Conservation (phyloP, 345 rosid genomes). For the Rhizophora mangle region DNA sequence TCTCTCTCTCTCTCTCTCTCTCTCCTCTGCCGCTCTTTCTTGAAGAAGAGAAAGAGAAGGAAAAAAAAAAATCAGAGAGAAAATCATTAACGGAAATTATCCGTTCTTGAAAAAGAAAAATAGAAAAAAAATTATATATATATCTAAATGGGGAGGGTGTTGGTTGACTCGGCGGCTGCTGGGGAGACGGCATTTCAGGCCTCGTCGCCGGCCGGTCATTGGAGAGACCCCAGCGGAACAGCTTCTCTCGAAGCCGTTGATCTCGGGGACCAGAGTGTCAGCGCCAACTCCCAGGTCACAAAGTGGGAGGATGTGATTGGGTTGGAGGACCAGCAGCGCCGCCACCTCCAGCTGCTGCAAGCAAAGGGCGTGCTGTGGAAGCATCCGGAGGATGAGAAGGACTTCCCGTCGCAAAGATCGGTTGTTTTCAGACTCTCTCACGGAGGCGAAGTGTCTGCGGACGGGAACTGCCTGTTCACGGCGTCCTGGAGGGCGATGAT, state of each 20-base stretch:
- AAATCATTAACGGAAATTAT: conserved; percentile 1
- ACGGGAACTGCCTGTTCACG: conserved; percentile 96
- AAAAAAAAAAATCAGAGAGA: not conserved
- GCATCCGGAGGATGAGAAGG: conserved; percentile 50
- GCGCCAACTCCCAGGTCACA: conserved; percentile 4
- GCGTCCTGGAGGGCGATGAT: conserved; percentile 73
- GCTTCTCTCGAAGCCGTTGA: conserved; percentile 47
- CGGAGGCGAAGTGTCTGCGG: conserved; percentile 93
- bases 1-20: conserved; percentile 19
- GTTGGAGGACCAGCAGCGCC: conserved; percentile 84
- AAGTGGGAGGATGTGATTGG: conserved; percentile 85
- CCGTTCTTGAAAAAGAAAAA: not conserved
- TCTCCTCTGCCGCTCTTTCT: conserved; percentile 6
- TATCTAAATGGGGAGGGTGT: conserved; percentile 67
- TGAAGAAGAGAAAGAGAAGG: conserved; percentile 16
- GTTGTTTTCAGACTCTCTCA: conserved; percentile 77
- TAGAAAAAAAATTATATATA: no score
- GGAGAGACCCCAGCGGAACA: conserved; percentile 51
- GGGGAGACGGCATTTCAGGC: conserved; percentile 56
- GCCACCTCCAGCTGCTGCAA: conserved; percentile 67
- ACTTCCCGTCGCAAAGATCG: conserved; percentile 28
- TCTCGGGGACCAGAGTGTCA: conserved; percentile 40
- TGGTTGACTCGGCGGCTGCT: conserved; percentile 72
- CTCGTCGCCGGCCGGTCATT: conserved; percentile 52
- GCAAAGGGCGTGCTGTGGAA: conserved; percentile 87